A percentile compares a stretch with the other conserved stretches of the same genome.
These are phyloP conservation scores for Botryotinia convoluta DNA, from an alignment of 2,329 filamentous ascomycete genomes.

Conservation along the genomic window DNA sequence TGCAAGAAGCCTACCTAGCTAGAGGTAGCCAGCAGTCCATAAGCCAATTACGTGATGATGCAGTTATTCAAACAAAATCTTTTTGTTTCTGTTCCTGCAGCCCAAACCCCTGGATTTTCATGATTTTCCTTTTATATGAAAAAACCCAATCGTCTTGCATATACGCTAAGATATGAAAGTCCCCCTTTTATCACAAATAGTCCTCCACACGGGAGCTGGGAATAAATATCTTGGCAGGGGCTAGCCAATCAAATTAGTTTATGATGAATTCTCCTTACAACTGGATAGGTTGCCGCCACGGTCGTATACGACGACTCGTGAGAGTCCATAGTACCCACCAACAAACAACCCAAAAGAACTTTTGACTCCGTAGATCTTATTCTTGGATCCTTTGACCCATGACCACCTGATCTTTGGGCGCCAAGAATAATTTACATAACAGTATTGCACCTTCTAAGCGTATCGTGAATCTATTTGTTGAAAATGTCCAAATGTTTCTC, in stretches of 20 bases:
- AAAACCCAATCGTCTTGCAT: conserved; percentile 14
- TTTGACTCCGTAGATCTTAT: too few species aligned
- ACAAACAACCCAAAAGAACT: not conserved
- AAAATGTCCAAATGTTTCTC: not conserved
- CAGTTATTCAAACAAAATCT: not conserved
- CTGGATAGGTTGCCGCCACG: not conserved
- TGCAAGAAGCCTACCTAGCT: not conserved
- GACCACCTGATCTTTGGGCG: not conserved
- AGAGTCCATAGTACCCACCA: not conserved
- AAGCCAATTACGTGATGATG: not conserved
- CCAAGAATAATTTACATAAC: not conserved
- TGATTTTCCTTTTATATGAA: not conserved
- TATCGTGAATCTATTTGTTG: not conserved
- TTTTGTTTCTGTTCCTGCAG: conserved; percentile 3
- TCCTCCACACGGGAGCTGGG: not conserved
- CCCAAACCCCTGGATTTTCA: not conserved
- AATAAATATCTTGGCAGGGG: conserved; percentile 14
- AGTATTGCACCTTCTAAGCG: not conserved
- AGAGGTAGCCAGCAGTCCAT: not conserved
- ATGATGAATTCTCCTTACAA: not conserved
- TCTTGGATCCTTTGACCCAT: not conserved
- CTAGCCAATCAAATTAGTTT: conserved; percentile 15
- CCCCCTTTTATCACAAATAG: not conserved
- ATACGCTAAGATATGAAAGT: conserved; percentile 7
- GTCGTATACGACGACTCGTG: not conserved